Percentiles rank a stretch among this genome's conserved stretches.
Evolutionary conservation across 768 basidiomycete genomes (phyloP).

Genomic region (Paxillus involutus): DNA sequence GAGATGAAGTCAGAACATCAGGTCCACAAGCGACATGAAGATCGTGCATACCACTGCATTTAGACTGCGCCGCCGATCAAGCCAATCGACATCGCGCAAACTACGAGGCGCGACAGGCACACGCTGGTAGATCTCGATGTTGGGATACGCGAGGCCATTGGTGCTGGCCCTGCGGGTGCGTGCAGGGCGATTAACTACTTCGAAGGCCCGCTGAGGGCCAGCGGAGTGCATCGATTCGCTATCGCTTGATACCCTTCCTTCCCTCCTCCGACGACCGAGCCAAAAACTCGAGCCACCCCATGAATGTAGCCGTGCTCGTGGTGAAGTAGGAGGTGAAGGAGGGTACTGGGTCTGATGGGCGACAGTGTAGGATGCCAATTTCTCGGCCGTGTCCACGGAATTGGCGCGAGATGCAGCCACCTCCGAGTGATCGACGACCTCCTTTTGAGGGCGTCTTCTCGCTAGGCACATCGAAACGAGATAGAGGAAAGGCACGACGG

Average conservation of each 20-base stretch:
- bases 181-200: constrained; percentile 49
- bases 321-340: constrained; percentile 31
- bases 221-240: constrained; percentile 36
- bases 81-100: constrained; percentile 76
- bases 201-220: constrained; percentile 40
- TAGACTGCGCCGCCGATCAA: constrained; percentile 69
- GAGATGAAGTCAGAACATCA: constrained; percentile 20
- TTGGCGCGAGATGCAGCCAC: constrained; percentile 30
- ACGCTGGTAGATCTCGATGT: constrained; percentile 47
- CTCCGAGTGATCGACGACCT: constrained; percentile 23
- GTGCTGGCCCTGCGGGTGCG: constrained; percentile 53
- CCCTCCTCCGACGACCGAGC: constrained; percentile 33
- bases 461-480: constrained; percentile 28
- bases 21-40: constrained; percentile 13
- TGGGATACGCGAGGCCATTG: constrained; percentile 39
- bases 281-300: constrained; percentile 40
- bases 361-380: constrained; percentile 31
- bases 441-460: constrained; percentile 16
- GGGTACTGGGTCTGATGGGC: constrained; percentile 31
- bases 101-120: constrained; percentile 47
- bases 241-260: constrained; percentile 40
- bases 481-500: constrained; percentile 43
- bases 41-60: constrained; percentile 60
- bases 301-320: constrained; percentile 34
- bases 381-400: constrained; percentile 43